phyloP scores from a whole-genome alignment of 148 eudicot species.

The Rhododendron ovatum region DNA sequence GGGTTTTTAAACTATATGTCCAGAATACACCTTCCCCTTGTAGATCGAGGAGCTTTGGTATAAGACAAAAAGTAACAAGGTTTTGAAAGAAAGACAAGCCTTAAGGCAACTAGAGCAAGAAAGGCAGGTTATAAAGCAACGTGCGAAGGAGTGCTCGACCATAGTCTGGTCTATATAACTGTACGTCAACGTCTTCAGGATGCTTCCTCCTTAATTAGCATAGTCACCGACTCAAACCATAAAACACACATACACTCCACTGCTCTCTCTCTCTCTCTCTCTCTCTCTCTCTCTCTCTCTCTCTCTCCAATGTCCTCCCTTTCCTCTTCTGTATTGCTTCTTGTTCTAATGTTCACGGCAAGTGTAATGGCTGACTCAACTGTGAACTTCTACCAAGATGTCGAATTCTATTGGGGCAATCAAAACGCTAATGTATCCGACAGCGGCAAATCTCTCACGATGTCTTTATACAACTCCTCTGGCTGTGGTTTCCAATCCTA shows the following conservation, averaged over 20 bases:
- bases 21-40: too few relatives aligned
- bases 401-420: not conserved
- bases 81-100: too few relatives aligned
- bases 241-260: not conserved
- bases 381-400: constrained; percentile 2
- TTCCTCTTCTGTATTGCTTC: not conserved
- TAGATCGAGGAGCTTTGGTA: too few relatives aligned
- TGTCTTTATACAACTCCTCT: not conserved
- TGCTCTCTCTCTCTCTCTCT: not conserved
- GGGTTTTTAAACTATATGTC: too few relatives aligned
- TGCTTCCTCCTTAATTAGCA: not conserved
- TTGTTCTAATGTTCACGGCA: not conserved
- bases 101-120: too few relatives aligned
- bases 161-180: not conserved
- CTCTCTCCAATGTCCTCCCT: not conserved
- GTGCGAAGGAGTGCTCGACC: too few relatives aligned
- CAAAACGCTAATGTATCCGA: not conserved
- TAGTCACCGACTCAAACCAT: not conserved
- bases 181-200: not conserved
- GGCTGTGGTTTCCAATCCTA: constrained; percentile 5
- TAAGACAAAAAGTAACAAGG: too few relatives aligned
- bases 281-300: too few relatives aligned
- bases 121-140: too few relatives aligned
- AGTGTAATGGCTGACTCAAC: not conserved
- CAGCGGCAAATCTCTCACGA: not conserved